Evolutionary conservation across 306 rosid species (phyloP), one percentile per base, ranked within the genome.

Genomic region (Cotoneaster glaucophyllus): DNA sequence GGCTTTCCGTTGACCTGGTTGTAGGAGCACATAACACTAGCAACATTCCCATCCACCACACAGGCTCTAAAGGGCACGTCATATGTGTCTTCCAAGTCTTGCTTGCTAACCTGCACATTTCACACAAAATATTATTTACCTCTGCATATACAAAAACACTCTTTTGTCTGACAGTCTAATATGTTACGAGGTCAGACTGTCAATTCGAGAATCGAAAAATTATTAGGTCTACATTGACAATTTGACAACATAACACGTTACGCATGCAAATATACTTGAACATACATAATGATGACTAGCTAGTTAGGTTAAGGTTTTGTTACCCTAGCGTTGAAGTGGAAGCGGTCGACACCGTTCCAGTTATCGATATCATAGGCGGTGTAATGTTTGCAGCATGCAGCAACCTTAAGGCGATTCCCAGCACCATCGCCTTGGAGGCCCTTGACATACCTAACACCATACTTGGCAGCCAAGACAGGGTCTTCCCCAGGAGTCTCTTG

Each of bases 401-500:
- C 98, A 67, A 94, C 95, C 88, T 94, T 94, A 4, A 94, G 93
- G 52, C 90, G 79, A 54, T 85, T 90, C 8, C 90, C 92, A 0
- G 80, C 81, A 0, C 81, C 94, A 2, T 85, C 71, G 0, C 96
- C 98, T 74, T 94, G 98, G 28, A 94, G 88, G 5, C 98, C 98
- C 26, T 18, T 81, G 52, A 94, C 96, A 29, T 94, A 94, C 61
- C 82, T 82, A 21, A 92, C 92, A 0, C 96, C 97, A 3, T 94
- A 94, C 48, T 87, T 92, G 5, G 70, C 93, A 4, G 95, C 86
- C 61, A 94, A 17, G 1, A 76, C 22, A 0, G 97, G 98, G 85
- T 94, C 98, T 64, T 94, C 98, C 0, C 97, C 97, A 0, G 98
- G 97, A 61, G 98, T 92, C 57, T 94, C 97, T 75, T 94, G 98